A percentile compares a stretch with the other conserved stretches of the same genome.
These are phyloP conservation scores for Claviceps maximensis DNA, from an alignment of 2,329 filamentous ascomycete genomes.

Conservation along the genomic window DNA sequence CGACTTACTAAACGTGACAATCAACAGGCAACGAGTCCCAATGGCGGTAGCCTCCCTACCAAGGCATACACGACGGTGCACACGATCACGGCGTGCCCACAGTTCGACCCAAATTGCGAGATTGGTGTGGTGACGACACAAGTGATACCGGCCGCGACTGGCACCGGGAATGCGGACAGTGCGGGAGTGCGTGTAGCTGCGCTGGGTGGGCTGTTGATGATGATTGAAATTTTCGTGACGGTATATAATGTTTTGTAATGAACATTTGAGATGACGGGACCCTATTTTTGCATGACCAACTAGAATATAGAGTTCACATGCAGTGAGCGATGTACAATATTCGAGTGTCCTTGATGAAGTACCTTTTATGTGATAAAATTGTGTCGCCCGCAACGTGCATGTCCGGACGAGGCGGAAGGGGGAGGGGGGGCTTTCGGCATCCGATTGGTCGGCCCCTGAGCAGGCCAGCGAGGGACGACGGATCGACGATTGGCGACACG, in stretches of 20 bases:
- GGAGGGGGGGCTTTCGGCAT: too few species aligned
- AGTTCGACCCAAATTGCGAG: constrained; percentile 10
- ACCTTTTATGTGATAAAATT: too few species aligned
- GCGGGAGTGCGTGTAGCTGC: constrained; percentile 4
- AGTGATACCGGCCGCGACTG: constrained; percentile 6
- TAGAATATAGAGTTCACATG: too few species aligned
- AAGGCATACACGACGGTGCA: constrained; percentile 12
- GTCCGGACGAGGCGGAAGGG: too few species aligned
- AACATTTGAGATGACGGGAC: background rate
- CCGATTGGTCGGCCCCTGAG: too few species aligned
- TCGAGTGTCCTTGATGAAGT: too few species aligned
- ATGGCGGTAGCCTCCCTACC: constrained; percentile 5
- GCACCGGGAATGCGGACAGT: constrained; percentile 3
- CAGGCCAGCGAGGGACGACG: too few species aligned
- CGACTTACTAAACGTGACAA: background rate
- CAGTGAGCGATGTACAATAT: too few species aligned
- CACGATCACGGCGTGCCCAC: constrained; percentile 15
- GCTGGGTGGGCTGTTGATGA: background rate
- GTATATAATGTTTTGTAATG: constrained; percentile 4
- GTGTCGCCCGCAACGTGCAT: too few species aligned
- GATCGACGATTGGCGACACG: too few species aligned
- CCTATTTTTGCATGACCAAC: too few species aligned
- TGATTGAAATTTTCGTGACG: constrained; percentile 1
- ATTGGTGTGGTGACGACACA: constrained; percentile 13
- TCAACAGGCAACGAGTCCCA: constrained; percentile 5